Base-by-base conservation (phyloP, 1,139 yeast genomes). In the Candida labiduridarum region DNA sequence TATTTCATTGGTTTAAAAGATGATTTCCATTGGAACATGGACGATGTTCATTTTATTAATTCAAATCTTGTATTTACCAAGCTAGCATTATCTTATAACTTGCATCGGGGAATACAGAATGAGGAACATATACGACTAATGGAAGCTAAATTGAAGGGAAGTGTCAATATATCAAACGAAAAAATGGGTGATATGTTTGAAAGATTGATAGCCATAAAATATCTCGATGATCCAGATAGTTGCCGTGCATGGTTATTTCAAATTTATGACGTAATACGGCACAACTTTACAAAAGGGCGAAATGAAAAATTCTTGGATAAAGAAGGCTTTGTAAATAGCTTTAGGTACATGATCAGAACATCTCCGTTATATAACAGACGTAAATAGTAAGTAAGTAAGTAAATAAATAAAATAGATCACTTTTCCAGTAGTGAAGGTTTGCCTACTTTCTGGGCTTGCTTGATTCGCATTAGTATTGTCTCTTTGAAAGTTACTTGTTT, bases 401-500 rank as follows among this genome's bases (percentile, higher is more conserved):
- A n/a, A n/a, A n/a, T n/a, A n/a, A n/a, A 33, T 10, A 25, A 31
- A 42, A 14, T 16, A 10, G 10, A 12, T 31, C 41, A 41, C 27
- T 33, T 18, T 25, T 38, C 5, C 3, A 55, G 51, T 25, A 50
- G 42, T 15, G 49, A 53, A 8, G 69, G 69, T 11, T 45, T 50
- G 10, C 48, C 59, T 11, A 39, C 45, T 30, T 50, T 54, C 10
- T 52, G 41, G 1, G 66, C 61, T 29, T 59, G 49, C 52, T 71
- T 72, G 63, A 73, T 60, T 46, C 76, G 60, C 41, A 76, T 54
- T 39, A 76, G 67, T 5, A 67, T 62, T 3, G 79, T 67, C 39
- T 74, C 78, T 50, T 72, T 74, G 57, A 76, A 76, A 3, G 67
- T 55, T 25, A 75, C 78, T 41, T 59, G 56, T 53, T 76, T 71